Evolutionary conservation across 2,329 filamentous ascomycete species (phyloP).

Genomic region (Colletotrichum destructivum): DNA sequence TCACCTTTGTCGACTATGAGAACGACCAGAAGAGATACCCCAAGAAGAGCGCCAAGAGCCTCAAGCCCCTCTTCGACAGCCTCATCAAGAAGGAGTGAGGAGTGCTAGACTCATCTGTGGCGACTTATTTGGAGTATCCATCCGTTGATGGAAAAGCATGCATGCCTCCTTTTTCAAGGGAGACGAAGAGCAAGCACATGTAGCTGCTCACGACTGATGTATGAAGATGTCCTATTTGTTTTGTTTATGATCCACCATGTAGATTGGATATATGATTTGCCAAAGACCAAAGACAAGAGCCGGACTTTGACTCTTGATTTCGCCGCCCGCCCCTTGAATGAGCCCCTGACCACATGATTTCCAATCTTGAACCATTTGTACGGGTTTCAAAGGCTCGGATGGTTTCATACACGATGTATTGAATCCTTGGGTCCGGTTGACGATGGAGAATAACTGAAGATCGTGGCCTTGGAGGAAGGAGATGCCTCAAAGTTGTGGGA

Average conservation of each 20-base stretch:
- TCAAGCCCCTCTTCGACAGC: constrained; percentile 79
- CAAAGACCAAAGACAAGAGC: neutral
- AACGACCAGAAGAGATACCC: constrained; percentile 84
- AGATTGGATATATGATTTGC: constrained; percentile 8
- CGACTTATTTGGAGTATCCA: neutral
- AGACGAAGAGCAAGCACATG: constrained; percentile 18
- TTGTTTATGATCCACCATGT: constrained; percentile 15
- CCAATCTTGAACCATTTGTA: neutral
- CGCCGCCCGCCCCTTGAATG: neutral
- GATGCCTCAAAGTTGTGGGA: too few relatives aligned
- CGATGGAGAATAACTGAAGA: too few relatives aligned
- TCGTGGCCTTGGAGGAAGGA: too few relatives aligned
- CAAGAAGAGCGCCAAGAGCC: constrained; percentile 85
- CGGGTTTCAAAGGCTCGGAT: too few relatives aligned
- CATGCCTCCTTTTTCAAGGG: constrained; percentile 5
- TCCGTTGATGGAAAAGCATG: constrained; percentile 20
- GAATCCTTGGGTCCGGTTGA: too few relatives aligned
- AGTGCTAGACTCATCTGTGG: neutral
- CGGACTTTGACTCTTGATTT: neutral
- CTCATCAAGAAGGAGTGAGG: constrained; percentile 75
- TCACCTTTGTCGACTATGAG: constrained; percentile 86
- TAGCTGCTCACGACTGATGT: constrained; percentile 25
- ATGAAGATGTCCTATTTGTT: constrained; percentile 15
- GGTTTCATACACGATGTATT: too few relatives aligned
- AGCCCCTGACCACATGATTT: neutral